Percentiles rank a stretch among this genome's conserved stretches.
phyloP scores from a whole-genome alignment of 768 basidiomycete genomes.

The Chalciporus chontae region DNA sequence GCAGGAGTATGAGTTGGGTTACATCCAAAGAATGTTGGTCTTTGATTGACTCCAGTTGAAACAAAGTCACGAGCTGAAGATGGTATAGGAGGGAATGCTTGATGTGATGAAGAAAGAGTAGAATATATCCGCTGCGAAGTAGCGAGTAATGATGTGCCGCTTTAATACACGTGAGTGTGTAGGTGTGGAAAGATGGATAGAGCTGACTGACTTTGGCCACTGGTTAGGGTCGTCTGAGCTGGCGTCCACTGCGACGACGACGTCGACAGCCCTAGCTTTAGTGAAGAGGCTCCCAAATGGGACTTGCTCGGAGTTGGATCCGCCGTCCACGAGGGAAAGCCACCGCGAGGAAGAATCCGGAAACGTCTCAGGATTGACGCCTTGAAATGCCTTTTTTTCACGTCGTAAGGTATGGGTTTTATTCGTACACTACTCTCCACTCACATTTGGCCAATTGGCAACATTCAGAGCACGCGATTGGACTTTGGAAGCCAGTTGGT shows the following conservation, averaged over 20 bases:
- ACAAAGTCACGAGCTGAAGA: conserved; percentile 48
- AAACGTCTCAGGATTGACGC: conserved; percentile 46
- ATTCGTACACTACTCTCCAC: conserved; percentile 3
- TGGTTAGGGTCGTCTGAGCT: conserved; percentile 52
- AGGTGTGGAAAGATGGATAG: not conserved
- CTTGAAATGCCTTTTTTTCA: conserved; percentile 48
- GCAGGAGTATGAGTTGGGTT: conserved; percentile 45
- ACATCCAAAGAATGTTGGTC: conserved; percentile 82
- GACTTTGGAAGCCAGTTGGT: conserved; percentile 42
- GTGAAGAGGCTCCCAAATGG: conserved; percentile 73
- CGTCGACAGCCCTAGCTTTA: conserved; percentile 63
- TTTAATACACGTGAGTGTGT: conserved; percentile 19
- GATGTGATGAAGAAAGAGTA: conserved; percentile 47
- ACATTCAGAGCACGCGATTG: conserved; percentile 55
- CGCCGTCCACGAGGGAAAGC: conserved; percentile 69
- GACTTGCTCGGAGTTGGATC: conserved; percentile 65
- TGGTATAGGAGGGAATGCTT: conserved; percentile 64
- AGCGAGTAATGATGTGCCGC: conserved; percentile 51
- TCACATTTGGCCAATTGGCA: conserved; percentile 64
- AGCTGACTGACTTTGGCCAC: conserved; percentile 61
- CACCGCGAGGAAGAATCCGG: conserved; percentile 48
- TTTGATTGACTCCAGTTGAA: conserved; percentile 55
- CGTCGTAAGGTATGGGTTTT: not conserved
- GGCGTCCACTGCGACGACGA: conserved; percentile 73
- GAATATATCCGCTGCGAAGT: conserved; percentile 43